Evolutionary conservation across 2,329 filamentous ascomycete genomes (phyloP).

Genomic region (Zymoseptoria ardabiliae): DNA sequence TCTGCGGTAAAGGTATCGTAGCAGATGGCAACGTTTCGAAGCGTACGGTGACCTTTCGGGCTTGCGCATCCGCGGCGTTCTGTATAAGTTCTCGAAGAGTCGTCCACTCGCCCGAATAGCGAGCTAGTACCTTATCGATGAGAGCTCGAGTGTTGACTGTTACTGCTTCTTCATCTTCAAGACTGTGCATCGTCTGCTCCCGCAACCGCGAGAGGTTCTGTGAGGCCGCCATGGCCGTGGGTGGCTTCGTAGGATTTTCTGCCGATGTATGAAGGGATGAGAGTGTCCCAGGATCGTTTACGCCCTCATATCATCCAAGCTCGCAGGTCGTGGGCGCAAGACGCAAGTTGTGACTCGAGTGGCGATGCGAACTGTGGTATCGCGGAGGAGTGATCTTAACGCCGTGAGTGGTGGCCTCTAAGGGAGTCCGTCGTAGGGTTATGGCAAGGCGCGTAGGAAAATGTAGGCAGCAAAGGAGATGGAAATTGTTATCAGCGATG

Average conservation of each 20-base stretch:
- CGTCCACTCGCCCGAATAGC: constrained; percentile 93
- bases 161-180: constrained; percentile 90
- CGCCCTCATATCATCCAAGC: background rate
- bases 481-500: background rate
- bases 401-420: background rate
- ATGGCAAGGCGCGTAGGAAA: background rate
- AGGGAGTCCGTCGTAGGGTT: background rate
- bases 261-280: background rate
- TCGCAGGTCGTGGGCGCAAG: background rate
- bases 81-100: constrained; percentile 88
- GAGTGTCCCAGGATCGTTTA: background rate
- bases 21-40: constrained; percentile 86
- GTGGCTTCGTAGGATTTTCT: background rate
- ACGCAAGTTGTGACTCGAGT: background rate
- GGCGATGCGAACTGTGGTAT: background rate
- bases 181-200: constrained; percentile 76
- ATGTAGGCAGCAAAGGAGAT: background rate
- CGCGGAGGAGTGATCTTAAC: constrained; percentile 1
- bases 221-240: constrained; percentile 18
- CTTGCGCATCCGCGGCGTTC: constrained; percentile 95
- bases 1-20: constrained; percentile 60
- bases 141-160: constrained; percentile 94
- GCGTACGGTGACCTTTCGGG: constrained; percentile 78
- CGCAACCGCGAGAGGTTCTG: constrained; percentile 48
- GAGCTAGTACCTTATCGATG: constrained; percentile 94